Evolutionary conservation across 75 land plant genomes (phyloP).

Genomic region (Pinus taeda): DNA sequence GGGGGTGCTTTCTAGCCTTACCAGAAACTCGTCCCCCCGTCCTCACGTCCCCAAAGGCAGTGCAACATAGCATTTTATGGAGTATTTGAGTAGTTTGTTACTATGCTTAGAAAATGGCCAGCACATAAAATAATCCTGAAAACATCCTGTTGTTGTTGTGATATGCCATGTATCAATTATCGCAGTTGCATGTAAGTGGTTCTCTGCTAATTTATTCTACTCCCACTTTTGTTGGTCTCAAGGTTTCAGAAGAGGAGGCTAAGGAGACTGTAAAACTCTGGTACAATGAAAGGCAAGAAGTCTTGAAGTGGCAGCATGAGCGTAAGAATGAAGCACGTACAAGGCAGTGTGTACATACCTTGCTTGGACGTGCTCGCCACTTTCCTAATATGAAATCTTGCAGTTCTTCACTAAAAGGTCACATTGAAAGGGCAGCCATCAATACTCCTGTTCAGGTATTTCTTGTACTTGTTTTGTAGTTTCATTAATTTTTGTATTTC

Average conservation of each 20-base stretch:
- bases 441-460: constrained; percentile 95
- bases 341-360: constrained; percentile 57
- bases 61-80: no score
- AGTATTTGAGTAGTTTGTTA: no score
- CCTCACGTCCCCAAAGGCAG: no score
- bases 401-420: constrained; percentile 40
- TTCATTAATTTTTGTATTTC: not conserved
- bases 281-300: constrained; percentile 90
- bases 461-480: not conserved
- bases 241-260: constrained; percentile 84
- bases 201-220: not conserved
- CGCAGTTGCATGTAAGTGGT: not conserved
- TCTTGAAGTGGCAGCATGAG: constrained; percentile 70
- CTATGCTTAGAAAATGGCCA: no score
- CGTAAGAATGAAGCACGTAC: constrained; percentile 56
- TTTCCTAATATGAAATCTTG: constrained; percentile 56
- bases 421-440: constrained; percentile 93
- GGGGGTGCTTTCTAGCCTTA: no score
- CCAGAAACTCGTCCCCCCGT: no score
- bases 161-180: not conserved
- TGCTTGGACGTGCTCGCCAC: constrained; percentile 78
- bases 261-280: constrained; percentile 80
- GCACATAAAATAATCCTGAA: not conserved
- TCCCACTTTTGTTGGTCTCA: not conserved
- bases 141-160: not conserved